These are phyloP conservation scores for Spinacia oleracea DNA, from an alignment of 179 eudicot species.

Conservation along the genomic window DNA sequence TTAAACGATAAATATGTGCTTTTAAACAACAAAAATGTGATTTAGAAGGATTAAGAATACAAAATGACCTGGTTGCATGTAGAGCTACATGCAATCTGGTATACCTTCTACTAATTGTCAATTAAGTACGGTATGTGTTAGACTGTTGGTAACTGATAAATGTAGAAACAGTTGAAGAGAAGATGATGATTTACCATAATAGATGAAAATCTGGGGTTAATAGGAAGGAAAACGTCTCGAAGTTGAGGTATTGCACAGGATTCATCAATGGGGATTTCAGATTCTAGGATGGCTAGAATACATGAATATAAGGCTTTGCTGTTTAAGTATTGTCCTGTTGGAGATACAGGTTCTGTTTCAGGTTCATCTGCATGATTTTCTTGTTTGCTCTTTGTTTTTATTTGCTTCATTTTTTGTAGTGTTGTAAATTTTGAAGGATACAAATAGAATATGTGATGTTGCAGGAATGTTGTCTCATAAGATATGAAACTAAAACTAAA, in stretches of 20 bases:
- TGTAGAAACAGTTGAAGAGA: too few species aligned
- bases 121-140: too few species aligned
- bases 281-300: conserved; percentile 56
- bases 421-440: not conserved
- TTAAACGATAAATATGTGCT: too few species aligned
- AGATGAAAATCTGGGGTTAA: conserved; percentile 80
- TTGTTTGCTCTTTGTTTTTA: conserved; percentile 12
- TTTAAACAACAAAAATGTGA: too few species aligned
- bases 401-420: conserved; percentile 17
- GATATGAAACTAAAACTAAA: not conserved
- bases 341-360: conserved; percentile 64
- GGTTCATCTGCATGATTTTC: too few species aligned
- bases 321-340: conserved; percentile 77
- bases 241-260: conserved; percentile 35
- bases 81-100: too few species aligned
- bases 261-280: conserved; percentile 58
- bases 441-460: not conserved
- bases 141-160: too few species aligned
- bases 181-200: conserved; percentile 52
- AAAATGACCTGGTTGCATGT: too few species aligned
- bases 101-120: too few species aligned
- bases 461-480: not conserved
- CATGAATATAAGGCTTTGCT: conserved; percentile 59
- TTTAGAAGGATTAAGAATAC: too few species aligned
- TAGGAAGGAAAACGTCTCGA: conserved; percentile 56